Evolutionary conservation across 2,329 filamentous ascomycete genomes (phyloP).

Genomic region (Zymoseptoria passerinii): DNA sequence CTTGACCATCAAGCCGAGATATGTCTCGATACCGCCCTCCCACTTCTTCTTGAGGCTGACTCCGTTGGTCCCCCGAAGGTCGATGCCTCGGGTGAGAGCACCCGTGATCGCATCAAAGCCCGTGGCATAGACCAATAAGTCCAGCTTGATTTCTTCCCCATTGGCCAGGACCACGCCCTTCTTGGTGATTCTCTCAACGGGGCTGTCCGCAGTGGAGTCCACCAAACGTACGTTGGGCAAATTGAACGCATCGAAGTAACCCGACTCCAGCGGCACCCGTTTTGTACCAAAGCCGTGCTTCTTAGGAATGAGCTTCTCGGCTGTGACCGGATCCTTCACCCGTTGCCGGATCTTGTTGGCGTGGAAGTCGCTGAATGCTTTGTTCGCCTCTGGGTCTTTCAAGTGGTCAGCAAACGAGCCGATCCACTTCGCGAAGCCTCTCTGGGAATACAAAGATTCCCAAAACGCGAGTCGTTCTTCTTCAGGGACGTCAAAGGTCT

Average conservation of each 20-base stretch:
- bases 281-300: slow-evolving; percentile 30
- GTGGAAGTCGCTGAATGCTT: slow-evolving; percentile 39
- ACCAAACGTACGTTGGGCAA: slow-evolving; percentile 41
- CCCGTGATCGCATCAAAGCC: slow-evolving; percentile 33
- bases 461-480: slow-evolving; percentile 37
- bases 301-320: slow-evolving; percentile 48
- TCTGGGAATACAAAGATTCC: slow-evolving; percentile 32
- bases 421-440: slow-evolving; percentile 34
- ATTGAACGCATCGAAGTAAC: slow-evolving; percentile 45
- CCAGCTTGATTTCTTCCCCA: slow-evolving; percentile 32
- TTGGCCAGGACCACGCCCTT: slow-evolving; percentile 35
- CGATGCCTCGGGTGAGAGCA: slow-evolving; percentile 21
- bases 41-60: slow-evolving; percentile 28
- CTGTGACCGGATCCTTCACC: slow-evolving; percentile 36
- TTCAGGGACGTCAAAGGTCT: slow-evolving; percentile 40
- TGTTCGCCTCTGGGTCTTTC: slow-evolving; percentile 30
- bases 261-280: slow-evolving; percentile 36
- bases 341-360: slow-evolving; percentile 37
- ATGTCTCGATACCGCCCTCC: slow-evolving; percentile 31
- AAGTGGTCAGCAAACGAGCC: slow-evolving; percentile 35
- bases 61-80: slow-evolving; percentile 21
- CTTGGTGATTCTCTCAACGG: slow-evolving; percentile 35
- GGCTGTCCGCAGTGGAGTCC: slow-evolving; percentile 36
- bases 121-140: slow-evolving; percentile 33
- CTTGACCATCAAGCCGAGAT: slow-evolving; percentile 27